Percentiles rank a stretch among this genome's conserved stretches.
Evolutionary conservation across 2,329 filamentous ascomycete genomes (phyloP).

Genomic region (Paecilomyces formosus): DNA sequence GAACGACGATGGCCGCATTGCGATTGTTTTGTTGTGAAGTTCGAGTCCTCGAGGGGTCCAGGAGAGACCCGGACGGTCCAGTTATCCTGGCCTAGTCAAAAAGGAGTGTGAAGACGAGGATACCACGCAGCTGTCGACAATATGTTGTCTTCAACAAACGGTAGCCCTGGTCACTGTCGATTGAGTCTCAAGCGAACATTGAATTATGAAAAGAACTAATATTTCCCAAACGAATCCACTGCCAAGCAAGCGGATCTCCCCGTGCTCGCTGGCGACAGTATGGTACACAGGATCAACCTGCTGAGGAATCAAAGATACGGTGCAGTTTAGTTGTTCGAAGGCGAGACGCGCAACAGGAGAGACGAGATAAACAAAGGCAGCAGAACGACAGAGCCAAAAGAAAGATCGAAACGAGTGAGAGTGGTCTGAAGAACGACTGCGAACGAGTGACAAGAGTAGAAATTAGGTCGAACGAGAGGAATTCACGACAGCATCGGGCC

Average conservation of each 20-base stretch:
- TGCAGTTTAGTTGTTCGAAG: neutral
- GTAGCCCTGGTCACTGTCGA: neutral
- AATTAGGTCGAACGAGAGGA: neutral
- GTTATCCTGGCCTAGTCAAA: neutral
- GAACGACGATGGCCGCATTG: slow-evolving; percentile 19
- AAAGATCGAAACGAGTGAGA: neutral
- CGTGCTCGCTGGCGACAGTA: neutral
- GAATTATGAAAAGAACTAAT: neutral
- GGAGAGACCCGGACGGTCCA: neutral
- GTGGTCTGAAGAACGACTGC: neutral
- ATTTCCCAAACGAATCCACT: neutral
- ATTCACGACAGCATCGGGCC: neutral
- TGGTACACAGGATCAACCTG: neutral
- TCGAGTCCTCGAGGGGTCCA: neutral
- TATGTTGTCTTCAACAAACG: neutral
- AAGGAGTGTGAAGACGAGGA: neutral
- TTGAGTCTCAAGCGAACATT: neutral
- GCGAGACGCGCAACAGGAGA: neutral
- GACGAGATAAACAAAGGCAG: neutral
- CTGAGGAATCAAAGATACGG: neutral
- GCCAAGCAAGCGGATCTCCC: neutral
- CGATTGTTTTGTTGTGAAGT: slow-evolving; percentile 5
- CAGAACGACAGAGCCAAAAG: neutral
- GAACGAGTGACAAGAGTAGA: neutral
- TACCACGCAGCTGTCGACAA: neutral